Conservation (phyloP, 768 basidiomycete genomes). For the Macrolepiota fuliginosa region DNA sequence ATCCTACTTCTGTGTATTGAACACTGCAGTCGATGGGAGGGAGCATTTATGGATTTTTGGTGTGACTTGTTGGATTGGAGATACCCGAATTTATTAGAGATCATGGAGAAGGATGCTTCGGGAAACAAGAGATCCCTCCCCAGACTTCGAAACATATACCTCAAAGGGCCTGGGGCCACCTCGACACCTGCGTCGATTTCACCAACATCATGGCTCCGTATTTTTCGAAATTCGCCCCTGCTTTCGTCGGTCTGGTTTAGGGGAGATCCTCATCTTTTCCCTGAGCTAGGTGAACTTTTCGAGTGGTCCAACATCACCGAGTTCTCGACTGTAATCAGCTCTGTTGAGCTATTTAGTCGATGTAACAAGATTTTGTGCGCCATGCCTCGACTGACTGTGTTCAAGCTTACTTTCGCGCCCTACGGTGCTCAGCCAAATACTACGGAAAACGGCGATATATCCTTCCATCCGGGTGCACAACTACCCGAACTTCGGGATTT, state of each 20-base stretch:
- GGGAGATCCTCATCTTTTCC: neutral
- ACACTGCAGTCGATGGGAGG: neutral
- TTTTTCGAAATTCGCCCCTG: neutral
- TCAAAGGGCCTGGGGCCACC: neutral
- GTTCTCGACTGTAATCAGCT: neutral
- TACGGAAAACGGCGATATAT: neutral
- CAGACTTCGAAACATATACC: neutral
- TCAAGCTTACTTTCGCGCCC: neutral
- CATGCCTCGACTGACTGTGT: neutral
- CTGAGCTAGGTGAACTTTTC: neutral
- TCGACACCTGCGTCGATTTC: neutral
- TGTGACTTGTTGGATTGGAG: neutral
- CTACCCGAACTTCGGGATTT: too few relatives aligned
- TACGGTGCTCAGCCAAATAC: neutral
- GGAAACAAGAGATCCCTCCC: neutral
- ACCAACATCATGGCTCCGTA: neutral
- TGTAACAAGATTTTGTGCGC: neutral
- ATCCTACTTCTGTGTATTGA: neutral
- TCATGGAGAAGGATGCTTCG: neutral
- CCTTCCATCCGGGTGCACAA: neutral
- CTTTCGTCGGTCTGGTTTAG: neutral
- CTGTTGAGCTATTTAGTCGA: neutral
- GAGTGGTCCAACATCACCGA: neutral
- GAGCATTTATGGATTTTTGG: neutral
- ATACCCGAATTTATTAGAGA: neutral